Base-by-base conservation (phyloP, 371 early-diverging fungal species). In the Lichtheimia corymbifera region DNA sequence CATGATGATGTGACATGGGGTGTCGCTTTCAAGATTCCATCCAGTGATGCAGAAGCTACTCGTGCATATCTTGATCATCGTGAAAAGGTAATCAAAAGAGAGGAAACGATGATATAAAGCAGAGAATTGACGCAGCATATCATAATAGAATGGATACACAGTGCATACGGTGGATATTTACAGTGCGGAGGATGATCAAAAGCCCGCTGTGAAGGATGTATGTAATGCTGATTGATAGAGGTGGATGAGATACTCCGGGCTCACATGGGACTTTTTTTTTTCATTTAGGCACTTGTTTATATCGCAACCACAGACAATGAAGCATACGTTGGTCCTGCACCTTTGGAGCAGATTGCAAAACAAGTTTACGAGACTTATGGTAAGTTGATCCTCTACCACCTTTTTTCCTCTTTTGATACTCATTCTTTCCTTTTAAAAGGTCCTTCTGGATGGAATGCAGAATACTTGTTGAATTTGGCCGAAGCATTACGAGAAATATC, bases 261-360 rank as follows among this genome's bases (percentile, higher is more conserved):
- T 43, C 20, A 41, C 13, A 50, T 22, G 1, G 49, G 22, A 42
- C 51, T 15, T 9, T n/a, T 66, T n/a, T n/a, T n/a, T n/a, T n/a
- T n/a, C n/a, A 47, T 56, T 9, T 63, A 83, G 74, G 95, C 92
- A 0, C 65, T 91, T 56, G 89, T 93, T 9, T 97, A 95, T 68
- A 88, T 96, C 53, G 96, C 88, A 18, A 88, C 89, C 1, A 86
- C 88, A 7, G 71, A 82, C 25, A 96, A 97, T 68, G 88, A 88
- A 50, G 87, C 89, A 11, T 96, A 93, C 71, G 83, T 91, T 2
- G 95, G 96, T 1, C 89, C 91, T 2, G 86, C 88, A 27, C 74
- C 87, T 3, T 51, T 79, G n/a, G 82, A 85, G n/a, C 68, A 67
- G 0, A 87, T 96, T 45, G 94, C 95, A 0, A 30, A 69, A 12